Conservation (phyloP, 192 early-diverging fungal genomes). For the Backusella macrospora region DNA sequence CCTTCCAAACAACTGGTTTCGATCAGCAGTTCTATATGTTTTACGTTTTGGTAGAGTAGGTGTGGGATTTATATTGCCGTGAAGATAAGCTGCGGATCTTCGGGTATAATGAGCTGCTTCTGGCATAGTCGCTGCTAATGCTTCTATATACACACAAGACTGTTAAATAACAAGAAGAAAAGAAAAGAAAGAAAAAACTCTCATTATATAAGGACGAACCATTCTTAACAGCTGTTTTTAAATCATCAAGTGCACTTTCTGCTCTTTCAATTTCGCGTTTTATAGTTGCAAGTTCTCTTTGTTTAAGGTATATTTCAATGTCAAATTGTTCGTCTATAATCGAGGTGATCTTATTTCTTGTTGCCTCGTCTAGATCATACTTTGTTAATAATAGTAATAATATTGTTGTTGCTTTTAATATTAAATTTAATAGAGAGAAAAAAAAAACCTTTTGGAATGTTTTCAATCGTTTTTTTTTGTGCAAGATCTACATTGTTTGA, state of each 20-base stretch:
- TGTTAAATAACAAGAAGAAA: neutral
- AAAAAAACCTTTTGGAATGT: conserved; percentile 18
- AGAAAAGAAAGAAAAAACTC: neutral
- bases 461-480: conserved; percentile 15
- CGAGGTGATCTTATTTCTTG: conserved; percentile 49
- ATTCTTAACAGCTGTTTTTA: conserved; percentile 56
- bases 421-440: neutral
- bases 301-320: conserved; percentile 73
- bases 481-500: conserved; percentile 12
- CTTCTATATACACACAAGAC: conserved; percentile 13
- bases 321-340: conserved; percentile 77
- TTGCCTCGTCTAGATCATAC: conserved; percentile 34
- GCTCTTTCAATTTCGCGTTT: conserved; percentile 61
- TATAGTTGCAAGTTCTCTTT: conserved; percentile 68
- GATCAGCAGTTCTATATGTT: conserved; percentile 25
- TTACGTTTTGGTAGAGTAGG: conserved; percentile 36
- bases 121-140: conserved; percentile 42
- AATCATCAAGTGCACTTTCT: conserved; percentile 56
- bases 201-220: conserved; percentile 33
- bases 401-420: neutral
- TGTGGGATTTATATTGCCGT: conserved; percentile 15
- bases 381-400: neutral
- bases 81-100: conserved; percentile 24
- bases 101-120: conserved; percentile 48
- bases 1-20: conserved; percentile 37